Conservation (phyloP, 805 yeast genomes). For the Barnettozyma populi region DNA sequence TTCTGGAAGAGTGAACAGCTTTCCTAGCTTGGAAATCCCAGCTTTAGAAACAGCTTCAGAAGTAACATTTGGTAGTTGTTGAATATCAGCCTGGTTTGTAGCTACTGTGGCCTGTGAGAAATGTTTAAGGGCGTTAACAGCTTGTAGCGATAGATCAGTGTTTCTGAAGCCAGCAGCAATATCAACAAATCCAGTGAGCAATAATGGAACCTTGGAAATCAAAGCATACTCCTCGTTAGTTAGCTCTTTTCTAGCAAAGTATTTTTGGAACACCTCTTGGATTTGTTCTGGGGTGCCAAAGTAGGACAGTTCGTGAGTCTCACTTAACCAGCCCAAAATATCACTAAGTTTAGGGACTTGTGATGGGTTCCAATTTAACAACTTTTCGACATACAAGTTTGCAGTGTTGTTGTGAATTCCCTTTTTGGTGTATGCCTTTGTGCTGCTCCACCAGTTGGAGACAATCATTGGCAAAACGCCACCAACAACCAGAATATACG, state of each 20-base stretch:
- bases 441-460: slow-evolving; percentile 85
- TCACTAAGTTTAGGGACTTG: slow-evolving; percentile 51
- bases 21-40: slow-evolving; percentile 60
- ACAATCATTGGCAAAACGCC: slow-evolving; percentile 75
- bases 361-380: slow-evolving; percentile 72
- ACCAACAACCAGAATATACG: slow-evolving; percentile 71
- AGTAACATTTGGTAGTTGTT: slow-evolving; percentile 78
- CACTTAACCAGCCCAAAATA: slow-evolving; percentile 52
- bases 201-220: slow-evolving; percentile 56
- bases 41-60: slow-evolving; percentile 35
- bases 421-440: slow-evolving; percentile 71
- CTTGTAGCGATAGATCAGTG: slow-evolving; percentile 53
- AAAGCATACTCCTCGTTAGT: slow-evolving; percentile 42
- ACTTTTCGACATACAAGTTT: slow-evolving; percentile 58
- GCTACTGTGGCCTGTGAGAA: slow-evolving; percentile 69
- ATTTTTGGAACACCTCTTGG: slow-evolving; percentile 45
- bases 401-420: slow-evolving; percentile 88
- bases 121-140: slow-evolving; percentile 63
- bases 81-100: slow-evolving; percentile 53
- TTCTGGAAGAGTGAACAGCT: slow-evolving; percentile 54
- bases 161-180: slow-evolving; percentile 78
- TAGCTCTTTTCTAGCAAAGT: slow-evolving; percentile 47
- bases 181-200: slow-evolving; percentile 70
- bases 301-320: slow-evolving; percentile 59
- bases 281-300: slow-evolving; percentile 44